phyloP scores from a whole-genome alignment of 208 protist species.

The Leishmania major region DNA sequence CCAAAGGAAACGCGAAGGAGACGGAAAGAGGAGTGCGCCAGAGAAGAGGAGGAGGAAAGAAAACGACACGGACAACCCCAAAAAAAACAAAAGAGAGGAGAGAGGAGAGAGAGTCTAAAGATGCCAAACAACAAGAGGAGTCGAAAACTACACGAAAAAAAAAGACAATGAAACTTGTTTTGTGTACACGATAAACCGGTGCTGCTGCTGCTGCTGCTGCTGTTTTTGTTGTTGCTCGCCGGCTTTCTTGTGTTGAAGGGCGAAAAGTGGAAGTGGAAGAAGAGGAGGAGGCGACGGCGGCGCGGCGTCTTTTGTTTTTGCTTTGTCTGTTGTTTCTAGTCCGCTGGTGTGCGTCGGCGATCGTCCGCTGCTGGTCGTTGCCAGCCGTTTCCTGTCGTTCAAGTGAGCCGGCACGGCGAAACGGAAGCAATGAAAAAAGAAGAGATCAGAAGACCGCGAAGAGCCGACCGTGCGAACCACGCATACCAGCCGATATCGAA shows the following conservation, averaged over 20 bases:
- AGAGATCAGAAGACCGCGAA: no score
- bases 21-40: background rate
- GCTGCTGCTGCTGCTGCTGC: no score
- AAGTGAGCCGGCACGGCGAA: no score
- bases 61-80: no score
- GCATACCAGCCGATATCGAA: no score
- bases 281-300: background rate
- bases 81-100: background rate
- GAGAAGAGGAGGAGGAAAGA: background rate
- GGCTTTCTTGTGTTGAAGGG: background rate
- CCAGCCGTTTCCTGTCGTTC: no score
- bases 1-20: background rate
- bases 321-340: background rate
- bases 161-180: background rate
- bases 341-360: background rate
- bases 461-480: no score
- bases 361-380: no score
- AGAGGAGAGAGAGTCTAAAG: background rate
- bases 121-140: background rate
- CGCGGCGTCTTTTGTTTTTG: background rate
- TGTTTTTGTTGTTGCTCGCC: no score
- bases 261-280: background rate
- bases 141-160: background rate
- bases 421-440: no score
- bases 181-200: background rate